Evolutionary conservation across 257 asterid species (phyloP), one percentile per base, ranked within the genome.

Genomic region (Thymus mandschuricus): DNA sequence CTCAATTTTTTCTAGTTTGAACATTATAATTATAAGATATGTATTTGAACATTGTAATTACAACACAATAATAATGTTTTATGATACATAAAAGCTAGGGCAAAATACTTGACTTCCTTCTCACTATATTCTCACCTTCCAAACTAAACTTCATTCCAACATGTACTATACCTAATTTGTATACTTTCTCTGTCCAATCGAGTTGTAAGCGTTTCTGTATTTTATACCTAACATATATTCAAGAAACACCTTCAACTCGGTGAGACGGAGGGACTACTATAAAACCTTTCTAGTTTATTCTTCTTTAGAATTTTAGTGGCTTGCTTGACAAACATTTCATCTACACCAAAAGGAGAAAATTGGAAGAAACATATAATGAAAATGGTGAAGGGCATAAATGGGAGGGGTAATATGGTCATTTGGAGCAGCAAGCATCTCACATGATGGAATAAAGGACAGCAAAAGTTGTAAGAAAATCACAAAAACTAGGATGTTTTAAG

Each of bases 41-140:
- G 2, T 7, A 49, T 49, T 49, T 49, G 28, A n/a, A n/a, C n/a
- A n/a, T n/a, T n/a, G n/a, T n/a, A n/a, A n/a, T 1, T 21, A n/a
- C 2, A 51, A 51, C 4, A 44, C 2, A 15, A 15, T 29, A 2
- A 56, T 56, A n/a, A 4, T 49, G 0, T 51, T 7, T 50, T 13
- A 50, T 13, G 8, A 56, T 8, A 59, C 40, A 56, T 30, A n/a
- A 76, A 62, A 64, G 75, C 45, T 8, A 49, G 31, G 11, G 34
- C 3, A 63, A 66, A 67, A 72, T 72, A 8, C 81, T 38, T 78
- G 60, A 62, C 79, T 73, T 73, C n/a, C 48, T 33, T 30, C 70
- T 38, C 69, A 63, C 76, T 73, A 31, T 46, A 72, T 73, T 72
- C 78, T 34, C 78, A 72, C 21, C 75, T 77, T 51, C 60, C 48